Conservation (phyloP, 169 alveolate species). For the Theileria annulata region DNA sequence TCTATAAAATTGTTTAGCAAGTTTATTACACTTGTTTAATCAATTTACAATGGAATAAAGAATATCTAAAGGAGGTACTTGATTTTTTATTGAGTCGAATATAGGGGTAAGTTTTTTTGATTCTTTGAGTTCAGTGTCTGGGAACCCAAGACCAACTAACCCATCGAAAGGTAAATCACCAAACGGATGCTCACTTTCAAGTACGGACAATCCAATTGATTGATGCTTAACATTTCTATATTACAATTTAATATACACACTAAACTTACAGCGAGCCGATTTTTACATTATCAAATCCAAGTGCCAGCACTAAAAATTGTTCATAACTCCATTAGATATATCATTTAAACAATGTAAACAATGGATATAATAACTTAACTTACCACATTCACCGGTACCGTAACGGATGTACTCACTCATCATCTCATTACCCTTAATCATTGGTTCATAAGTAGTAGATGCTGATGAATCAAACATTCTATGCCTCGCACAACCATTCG, state of each 20-base stretch:
- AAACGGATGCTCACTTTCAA: slow-evolving; percentile 85
- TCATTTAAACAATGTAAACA: too few relatives aligned
- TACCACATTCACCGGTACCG: slow-evolving; percentile 80
- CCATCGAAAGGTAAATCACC: slow-evolving; percentile 91
- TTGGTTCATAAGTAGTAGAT: slow-evolving; percentile 74
- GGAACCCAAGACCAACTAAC: slow-evolving; percentile 90
- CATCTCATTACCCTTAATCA: slow-evolving; percentile 25
- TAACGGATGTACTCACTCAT: slow-evolving; percentile 71
- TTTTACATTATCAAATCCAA: slow-evolving; percentile 71
- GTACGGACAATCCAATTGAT: slow-evolving; percentile 85
- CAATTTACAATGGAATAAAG: neutral
- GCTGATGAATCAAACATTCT: slow-evolving; percentile 77
- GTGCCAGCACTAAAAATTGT: slow-evolving; percentile 64
- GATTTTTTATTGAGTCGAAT: slow-evolving; percentile 47
- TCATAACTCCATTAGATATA: too few relatives aligned
- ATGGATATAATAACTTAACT: neutral
- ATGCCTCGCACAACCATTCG: slow-evolving; percentile 86
- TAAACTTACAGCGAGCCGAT: slow-evolving; percentile 66
- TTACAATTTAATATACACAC: neutral
- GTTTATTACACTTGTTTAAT: neutral
- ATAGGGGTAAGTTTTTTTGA: slow-evolving; percentile 35
- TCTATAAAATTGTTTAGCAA: slow-evolving; percentile 12
- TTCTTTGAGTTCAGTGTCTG: slow-evolving; percentile 67
- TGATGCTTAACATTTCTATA: slow-evolving; percentile 80
- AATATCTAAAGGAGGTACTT: slow-evolving; percentile 10